Evolutionary conservation across 208 protist genomes (phyloP).

Genomic region (Acanthamoeba culbertsoni): DNA sequence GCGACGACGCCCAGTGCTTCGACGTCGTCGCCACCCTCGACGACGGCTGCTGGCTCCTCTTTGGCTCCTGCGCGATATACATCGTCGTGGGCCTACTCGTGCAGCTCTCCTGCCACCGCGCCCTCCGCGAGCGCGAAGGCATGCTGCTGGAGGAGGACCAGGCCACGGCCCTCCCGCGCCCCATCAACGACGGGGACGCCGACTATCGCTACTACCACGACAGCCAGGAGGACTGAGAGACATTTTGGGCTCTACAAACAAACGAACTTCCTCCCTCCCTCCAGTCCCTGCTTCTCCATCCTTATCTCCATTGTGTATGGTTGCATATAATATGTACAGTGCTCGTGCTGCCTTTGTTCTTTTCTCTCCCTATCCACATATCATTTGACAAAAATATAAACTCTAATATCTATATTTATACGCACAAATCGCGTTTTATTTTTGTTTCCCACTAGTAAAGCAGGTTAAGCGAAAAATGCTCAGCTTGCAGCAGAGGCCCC

Average conservation of each 20-base stretch:
- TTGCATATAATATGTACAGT: too few relatives aligned
- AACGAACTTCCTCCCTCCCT: too few relatives aligned
- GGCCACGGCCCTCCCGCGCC: background rate
- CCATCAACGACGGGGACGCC: background rate
- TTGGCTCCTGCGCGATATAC: slow-evolving; percentile 64
- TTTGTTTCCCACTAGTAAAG: too few relatives aligned
- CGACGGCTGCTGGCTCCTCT: slow-evolving; percentile 67
- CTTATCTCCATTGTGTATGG: too few relatives aligned
- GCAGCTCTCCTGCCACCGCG: slow-evolving; percentile 58
- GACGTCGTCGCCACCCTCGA: slow-evolving; percentile 69
- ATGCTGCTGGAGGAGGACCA: background rate
- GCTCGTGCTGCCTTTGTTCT: too few relatives aligned
- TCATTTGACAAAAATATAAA: too few relatives aligned
- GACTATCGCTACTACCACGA: background rate
- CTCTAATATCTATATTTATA: too few relatives aligned
- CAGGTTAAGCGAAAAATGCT: too few relatives aligned
- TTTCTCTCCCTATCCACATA: too few relatives aligned
- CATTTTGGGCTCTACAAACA: too few relatives aligned
- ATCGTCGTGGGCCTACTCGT: slow-evolving; percentile 51
- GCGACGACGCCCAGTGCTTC: slow-evolving; percentile 68
- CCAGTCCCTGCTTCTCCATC: background rate
- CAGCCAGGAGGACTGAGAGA: background rate
- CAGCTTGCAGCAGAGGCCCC: too few relatives aligned
- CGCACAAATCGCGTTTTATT: too few relatives aligned
- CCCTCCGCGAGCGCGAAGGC: slow-evolving; percentile 24